Percentiles rank a stretch among this genome's conserved stretches.
Conservation (phyloP, 2,329 filamentous ascomycete genomes). For the Penicillium sp. region DNA sequence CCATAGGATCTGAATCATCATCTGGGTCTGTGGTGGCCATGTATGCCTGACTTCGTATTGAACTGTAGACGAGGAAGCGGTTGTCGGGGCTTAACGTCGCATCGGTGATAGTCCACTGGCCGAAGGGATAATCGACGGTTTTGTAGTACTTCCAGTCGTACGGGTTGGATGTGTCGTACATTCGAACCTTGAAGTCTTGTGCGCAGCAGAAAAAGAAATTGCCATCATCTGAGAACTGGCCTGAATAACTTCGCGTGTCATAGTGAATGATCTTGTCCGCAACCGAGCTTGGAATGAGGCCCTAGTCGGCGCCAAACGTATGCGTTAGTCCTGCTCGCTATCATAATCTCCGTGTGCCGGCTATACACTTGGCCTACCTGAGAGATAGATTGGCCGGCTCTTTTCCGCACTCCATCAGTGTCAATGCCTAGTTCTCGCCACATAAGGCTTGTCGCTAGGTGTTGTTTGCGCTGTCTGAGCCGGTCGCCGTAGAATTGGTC, state of each 20-base stretch:
- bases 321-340: background rate
- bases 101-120: slow-evolving; percentile 95
- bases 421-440: slow-evolving; percentile 79
- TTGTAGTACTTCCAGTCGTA: slow-evolving; percentile 97
- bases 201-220: slow-evolving; percentile 95
- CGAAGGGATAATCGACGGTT: slow-evolving; percentile 78
- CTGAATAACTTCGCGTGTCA: slow-evolving; percentile 82
- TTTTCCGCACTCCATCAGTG: slow-evolving; percentile 56
- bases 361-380: slow-evolving; percentile 52
- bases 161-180: slow-evolving; percentile 97
- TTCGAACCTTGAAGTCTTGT: slow-evolving; percentile 89
- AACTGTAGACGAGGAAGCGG: slow-evolving; percentile 85
- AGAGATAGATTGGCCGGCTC: slow-evolving; percentile 65
- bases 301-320: slow-evolving; percentile 45
- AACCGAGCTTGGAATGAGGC: slow-evolving; percentile 71
- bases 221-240: slow-evolving; percentile 94
- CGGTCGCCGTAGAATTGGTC: slow-evolving; percentile 58
- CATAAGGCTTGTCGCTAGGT: slow-evolving; percentile 68
- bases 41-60: slow-evolving; percentile 79
- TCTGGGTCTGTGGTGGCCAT: slow-evolving; percentile 83
- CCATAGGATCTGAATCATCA: slow-evolving; percentile 74
- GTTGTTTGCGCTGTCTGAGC: slow-evolving; percentile 57
- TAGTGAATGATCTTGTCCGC: slow-evolving; percentile 89
- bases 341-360: too few species aligned
- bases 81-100: slow-evolving; percentile 90